Base-by-base conservation (phyloP, 495 filamentous ascomycete species). In the Penicillium tannophilum region DNA sequence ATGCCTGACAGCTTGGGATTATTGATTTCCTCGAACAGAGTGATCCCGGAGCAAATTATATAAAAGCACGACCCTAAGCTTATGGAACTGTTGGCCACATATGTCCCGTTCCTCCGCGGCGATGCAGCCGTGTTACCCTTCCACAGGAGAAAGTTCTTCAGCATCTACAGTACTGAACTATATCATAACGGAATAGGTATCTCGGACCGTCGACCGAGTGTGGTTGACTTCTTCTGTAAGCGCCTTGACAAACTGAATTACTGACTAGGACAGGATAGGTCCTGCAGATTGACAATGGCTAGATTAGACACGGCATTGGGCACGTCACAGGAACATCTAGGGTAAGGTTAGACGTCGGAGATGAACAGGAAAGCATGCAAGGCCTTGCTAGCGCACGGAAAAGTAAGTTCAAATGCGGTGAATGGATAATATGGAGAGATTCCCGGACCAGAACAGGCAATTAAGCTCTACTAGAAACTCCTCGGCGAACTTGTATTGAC, bases 401-500 rank as follows among this genome's bases (percentile, higher is more conserved):
- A 46, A 36, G 26, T 19, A 33, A 47, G 53, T 33, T 33, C 7
- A 36, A 48, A 47, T 39, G 30, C 12, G 28, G 30, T 17, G 11
- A 47, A 47, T 36, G 3, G 30, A 45, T 20, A 33, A 20, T 45
- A 56, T 48, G 54, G 54, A 48, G 54, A 4, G 12, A 26, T 19
- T 41, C 16, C 54, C 54, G 42, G 30, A 47, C 43, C 43, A 28
- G 48, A 56, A 56, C 28, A 47, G 54, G 54, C 17, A 56, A 56
- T 48, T 36, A n/a, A 24, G 41, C 41, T 54, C 23, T 45, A 33
- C 24, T 23, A 17, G 52, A 44, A 54, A 54, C 24, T 36, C 19
- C 33, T 16, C 11, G 24, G 28, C 17, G 28, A 55, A 24, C 19
- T 0, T 24, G 11, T 46, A 20, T 46, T 23, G 43, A 46, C 6